A percentile compares a stretch with the other conserved stretches of the same genome.
Conservation (phyloP, 257 asterid genomes). For the Ilex asprella region DNA sequence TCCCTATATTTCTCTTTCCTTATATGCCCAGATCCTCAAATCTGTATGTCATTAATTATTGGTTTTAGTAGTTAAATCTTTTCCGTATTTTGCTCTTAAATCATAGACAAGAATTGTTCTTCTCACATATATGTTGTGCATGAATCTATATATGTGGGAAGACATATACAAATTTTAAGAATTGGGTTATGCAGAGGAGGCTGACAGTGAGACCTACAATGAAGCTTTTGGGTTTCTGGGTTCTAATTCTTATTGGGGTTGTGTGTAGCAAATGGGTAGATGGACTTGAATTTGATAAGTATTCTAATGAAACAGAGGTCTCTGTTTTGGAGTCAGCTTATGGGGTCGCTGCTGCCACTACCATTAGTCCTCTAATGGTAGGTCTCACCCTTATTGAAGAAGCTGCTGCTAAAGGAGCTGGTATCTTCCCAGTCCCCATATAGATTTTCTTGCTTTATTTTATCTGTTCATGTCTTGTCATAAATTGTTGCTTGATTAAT, state of each 20-base stretch:
- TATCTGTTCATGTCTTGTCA: background rate
- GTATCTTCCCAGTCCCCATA: conserved; percentile 27
- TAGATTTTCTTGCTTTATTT: background rate
- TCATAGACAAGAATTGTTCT: no score
- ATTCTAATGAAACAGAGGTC: conserved; percentile 32
- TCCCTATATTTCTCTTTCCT: no score
- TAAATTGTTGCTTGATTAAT: background rate
- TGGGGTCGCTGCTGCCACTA: conserved; percentile 40
- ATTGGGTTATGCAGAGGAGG: no score
- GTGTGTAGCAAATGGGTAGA: conserved; percentile 31
- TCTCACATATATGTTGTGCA: no score
- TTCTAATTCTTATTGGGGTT: background rate
- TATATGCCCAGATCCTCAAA: no score
- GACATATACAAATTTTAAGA: no score
- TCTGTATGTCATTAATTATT: no score
- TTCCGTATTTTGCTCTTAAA: no score
- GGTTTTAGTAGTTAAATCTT: no score
- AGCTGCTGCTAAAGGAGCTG: conserved; percentile 81
- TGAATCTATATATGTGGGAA: no score
- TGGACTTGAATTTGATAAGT: conserved; percentile 50
- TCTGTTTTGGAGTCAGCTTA: conserved; percentile 42
- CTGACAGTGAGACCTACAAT: no score
- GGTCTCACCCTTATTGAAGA: conserved; percentile 68
- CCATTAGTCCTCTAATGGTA: conserved; percentile 58
- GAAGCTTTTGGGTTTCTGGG: no score